Evolutionary conservation across 75 land plant species (phyloP).

Genomic region (Ceratopteris richardii): DNA sequence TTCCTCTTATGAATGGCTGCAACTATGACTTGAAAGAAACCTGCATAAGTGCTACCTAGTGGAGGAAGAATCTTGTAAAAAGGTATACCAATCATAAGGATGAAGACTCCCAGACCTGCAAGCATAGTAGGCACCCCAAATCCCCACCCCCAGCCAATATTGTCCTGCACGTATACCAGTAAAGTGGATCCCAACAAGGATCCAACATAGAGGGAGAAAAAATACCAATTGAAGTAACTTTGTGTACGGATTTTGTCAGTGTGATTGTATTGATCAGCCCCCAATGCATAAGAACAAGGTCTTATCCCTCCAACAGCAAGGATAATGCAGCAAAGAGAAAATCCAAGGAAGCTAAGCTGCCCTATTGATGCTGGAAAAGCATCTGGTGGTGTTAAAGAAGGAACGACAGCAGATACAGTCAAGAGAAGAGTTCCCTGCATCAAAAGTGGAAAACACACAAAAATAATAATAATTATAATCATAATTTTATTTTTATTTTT

Average conservation of each 20-base stretch:
- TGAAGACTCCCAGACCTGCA: slow-evolving; percentile 31
- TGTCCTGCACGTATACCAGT: slow-evolving; percentile 48
- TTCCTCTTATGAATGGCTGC: slow-evolving; percentile 39
- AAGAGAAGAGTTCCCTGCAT: slow-evolving; percentile 60
- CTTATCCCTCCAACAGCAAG: slow-evolving; percentile 51
- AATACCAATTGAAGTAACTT: slow-evolving; percentile 49
- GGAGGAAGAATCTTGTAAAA: slow-evolving; percentile 43
- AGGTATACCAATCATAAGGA: slow-evolving; percentile 42
- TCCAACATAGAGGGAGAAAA: slow-evolving; percentile 38
- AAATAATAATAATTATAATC: background rate
- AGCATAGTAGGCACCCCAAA: slow-evolving; percentile 34
- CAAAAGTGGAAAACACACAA: background rate
- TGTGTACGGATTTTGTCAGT: slow-evolving; percentile 10
- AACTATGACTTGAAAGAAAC: slow-evolving; percentile 39
- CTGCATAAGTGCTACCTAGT: slow-evolving; percentile 51
- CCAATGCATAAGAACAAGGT: slow-evolving; percentile 50
- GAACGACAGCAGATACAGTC: slow-evolving; percentile 41
- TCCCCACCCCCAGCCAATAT: slow-evolving; percentile 56
- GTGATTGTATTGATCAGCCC: slow-evolving; percentile 33
- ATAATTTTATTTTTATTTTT: background rate
- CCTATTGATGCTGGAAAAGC: slow-evolving; percentile 19
- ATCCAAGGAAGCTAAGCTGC: slow-evolving; percentile 27
- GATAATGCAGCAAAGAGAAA: slow-evolving; percentile 31
- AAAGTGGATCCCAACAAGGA: slow-evolving; percentile 37
- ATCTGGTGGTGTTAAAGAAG: slow-evolving; percentile 11